Base-by-base conservation (phyloP, 2,329 filamentous ascomycete species). In the Diplodia sapinea region DNA sequence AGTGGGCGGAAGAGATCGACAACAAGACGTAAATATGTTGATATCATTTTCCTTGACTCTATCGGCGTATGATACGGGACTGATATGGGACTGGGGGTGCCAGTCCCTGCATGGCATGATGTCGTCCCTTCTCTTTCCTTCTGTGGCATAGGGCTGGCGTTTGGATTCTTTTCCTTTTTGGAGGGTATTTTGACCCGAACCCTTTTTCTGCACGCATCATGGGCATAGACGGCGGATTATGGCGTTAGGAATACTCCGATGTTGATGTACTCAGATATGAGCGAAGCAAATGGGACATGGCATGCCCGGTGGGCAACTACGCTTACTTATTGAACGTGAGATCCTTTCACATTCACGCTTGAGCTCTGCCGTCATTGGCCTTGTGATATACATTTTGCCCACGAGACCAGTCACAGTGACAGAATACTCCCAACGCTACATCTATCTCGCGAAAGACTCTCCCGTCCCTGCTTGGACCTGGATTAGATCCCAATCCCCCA, bases 1-100 rank as follows among this genome's bases (percentile, higher is more conserved):
- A 87, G 12, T 98, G 94, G 93, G 91, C 90, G 65, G 90, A 92
- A 78, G 78, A 69, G 49, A 6, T 64, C 47, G 26, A 26, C 3
- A 26, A 26, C 26, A 36, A 51, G 59, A 47, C 51, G 11, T 63
- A 23, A n/a, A 33, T 13, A 23, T 40, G 4, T 15, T 15, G 4
- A 4, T 15, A 62, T 31, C 9, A 6, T 62, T 62, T 12, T 15
- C 26, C 36, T 50, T 33, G 6, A 9, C 43, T 47, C 8, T 47
- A 26, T 4, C n/a, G 17, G 43, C 20, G 43, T 47, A 47, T 38
- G 36, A 38, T 38, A 13, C 11, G 36, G 36, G 36, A 47, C 9
- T 47, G 29, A 15, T 12, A 11, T 17, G 51, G 29, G 17, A 55
- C 29, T 36, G 29, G 13, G 51, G 20, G 12, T 43, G 20, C 6